Evolutionary conservation across 2,329 filamentous ascomycete genomes (phyloP).

Genomic region (Xylariaceae sp.): DNA sequence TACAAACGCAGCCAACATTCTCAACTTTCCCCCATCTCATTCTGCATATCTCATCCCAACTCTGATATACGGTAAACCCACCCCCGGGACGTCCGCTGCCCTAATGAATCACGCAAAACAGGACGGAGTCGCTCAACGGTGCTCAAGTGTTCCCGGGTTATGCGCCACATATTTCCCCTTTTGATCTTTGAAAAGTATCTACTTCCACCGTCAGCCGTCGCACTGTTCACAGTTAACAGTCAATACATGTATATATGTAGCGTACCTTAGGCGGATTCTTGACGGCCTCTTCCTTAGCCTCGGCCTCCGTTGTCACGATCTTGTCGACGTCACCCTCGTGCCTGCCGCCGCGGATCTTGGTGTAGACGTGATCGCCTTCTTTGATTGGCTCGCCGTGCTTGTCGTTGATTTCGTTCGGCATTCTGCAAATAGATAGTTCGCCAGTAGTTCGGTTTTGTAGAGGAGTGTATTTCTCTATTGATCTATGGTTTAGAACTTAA

Average conservation of each 20-base stretch:
- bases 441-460: neutral
- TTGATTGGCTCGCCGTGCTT: conserved; percentile 48
- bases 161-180: conserved; percentile 49
- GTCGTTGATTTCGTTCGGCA: conserved; percentile 35
- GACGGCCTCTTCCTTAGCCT: conserved; percentile 46
- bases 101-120: too few species aligned
- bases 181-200: conserved; percentile 49
- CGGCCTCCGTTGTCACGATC: conserved; percentile 45
- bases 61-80: too few species aligned
- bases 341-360: conserved; percentile 47
- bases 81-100: too few species aligned
- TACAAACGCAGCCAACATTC: too few species aligned
- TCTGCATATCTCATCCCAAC: too few species aligned
- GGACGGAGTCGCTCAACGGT: too few species aligned
- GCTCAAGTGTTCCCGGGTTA: conserved; percentile 46
- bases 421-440: neutral
- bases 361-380: conserved; percentile 50
- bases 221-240: neutral
- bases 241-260: too few species aligned
- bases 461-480: too few species aligned
- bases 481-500: too few species aligned
- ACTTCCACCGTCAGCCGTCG: conserved; percentile 20
- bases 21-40: too few species aligned
- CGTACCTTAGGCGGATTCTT: conserved; percentile 51
- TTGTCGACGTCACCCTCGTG: conserved; percentile 49